phyloP scores from a whole-genome alignment of 2,329 filamentous ascomycete species.

The Aureobasidium sp. region DNA sequence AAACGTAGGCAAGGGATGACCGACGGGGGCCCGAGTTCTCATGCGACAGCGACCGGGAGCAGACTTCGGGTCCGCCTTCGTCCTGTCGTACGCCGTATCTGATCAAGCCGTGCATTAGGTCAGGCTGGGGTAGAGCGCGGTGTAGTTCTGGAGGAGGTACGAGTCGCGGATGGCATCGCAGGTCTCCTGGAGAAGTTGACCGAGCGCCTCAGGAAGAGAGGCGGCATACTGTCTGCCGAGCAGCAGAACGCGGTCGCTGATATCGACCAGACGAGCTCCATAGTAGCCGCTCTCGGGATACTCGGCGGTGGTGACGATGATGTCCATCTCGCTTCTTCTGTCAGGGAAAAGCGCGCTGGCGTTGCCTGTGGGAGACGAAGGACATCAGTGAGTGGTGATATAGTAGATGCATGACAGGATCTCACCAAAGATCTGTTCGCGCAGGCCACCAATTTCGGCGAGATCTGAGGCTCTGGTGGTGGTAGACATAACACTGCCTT shows the following conservation, averaged over 20 bases:
- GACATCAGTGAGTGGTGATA: neutral
- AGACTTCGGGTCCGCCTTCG: too few species aligned
- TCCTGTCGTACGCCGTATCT: too few species aligned
- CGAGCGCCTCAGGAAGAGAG: neutral
- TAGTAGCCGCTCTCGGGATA: slow-evolving; percentile 3
- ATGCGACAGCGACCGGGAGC: neutral
- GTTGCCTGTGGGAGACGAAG: neutral
- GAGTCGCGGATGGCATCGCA: neutral
- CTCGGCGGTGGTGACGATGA: neutral
- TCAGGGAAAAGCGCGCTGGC: neutral
- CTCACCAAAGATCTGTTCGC: slow-evolving; percentile 2
- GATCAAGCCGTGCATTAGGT: too few species aligned
- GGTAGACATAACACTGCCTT: neutral
- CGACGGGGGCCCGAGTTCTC: neutral
- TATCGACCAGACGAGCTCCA: neutral
- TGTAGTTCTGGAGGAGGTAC: neutral
- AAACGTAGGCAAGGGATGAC: neutral
- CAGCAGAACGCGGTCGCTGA: neutral
- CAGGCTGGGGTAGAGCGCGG: neutral
- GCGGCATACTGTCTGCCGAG: neutral
- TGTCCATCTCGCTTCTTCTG: neutral
- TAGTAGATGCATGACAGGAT: neutral
- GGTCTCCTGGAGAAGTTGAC: neutral
- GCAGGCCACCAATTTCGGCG: neutral
- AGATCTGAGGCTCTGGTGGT: neutral